phyloP scores from a whole-genome alignment of 2,329 filamentous ascomycete genomes.

The Meredithiella fracta region DNA sequence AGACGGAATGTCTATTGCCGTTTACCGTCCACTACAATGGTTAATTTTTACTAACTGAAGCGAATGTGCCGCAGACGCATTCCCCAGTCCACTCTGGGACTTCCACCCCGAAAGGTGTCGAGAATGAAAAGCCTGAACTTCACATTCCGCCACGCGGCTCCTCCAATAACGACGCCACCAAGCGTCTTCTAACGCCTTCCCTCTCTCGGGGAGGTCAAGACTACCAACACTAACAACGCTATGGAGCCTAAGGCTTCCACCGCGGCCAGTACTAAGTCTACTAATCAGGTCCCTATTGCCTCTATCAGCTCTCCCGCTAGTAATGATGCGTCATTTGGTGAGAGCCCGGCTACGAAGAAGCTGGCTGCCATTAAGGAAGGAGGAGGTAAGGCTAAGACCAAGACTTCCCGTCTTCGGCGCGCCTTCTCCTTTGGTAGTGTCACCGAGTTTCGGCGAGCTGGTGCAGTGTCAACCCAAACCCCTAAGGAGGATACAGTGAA shows the following conservation, averaged over 20 bases:
- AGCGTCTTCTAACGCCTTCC: conserved; percentile 50
- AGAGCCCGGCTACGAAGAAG: conserved; percentile 66
- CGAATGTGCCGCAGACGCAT: not conserved
- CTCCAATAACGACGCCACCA: conserved; percentile 36
- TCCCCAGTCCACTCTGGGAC: not conserved
- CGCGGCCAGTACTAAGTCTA: not conserved
- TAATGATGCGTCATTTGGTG: conserved; percentile 20
- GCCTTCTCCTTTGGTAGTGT: conserved; percentile 96
- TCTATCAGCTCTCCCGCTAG: conserved; percentile 14
- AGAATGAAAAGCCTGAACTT: conserved; percentile 11
- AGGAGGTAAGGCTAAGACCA: conserved; percentile 60
- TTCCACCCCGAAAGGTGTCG: not conserved
- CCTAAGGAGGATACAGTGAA: conserved; percentile 21
- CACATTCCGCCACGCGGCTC: conserved; percentile 13
- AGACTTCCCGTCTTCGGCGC: conserved; percentile 68
- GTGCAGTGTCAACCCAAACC: conserved; percentile 36
- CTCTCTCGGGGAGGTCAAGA: conserved; percentile 55
- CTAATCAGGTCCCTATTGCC: not conserved
- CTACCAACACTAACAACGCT: conserved; percentile 36
- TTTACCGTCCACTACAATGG: not conserved
- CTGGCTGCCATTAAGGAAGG: conserved; percentile 76
- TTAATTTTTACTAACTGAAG: not conserved
- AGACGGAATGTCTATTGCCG: not conserved
- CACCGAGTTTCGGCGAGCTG: conserved; percentile 68
- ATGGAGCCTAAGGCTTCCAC: conserved; percentile 21